A percentile compares a stretch with the other conserved stretches of the same genome.
Evolutionary conservation across 2,329 filamentous ascomycete genomes (phyloP).

Genomic region (Fusarium sp.): DNA sequence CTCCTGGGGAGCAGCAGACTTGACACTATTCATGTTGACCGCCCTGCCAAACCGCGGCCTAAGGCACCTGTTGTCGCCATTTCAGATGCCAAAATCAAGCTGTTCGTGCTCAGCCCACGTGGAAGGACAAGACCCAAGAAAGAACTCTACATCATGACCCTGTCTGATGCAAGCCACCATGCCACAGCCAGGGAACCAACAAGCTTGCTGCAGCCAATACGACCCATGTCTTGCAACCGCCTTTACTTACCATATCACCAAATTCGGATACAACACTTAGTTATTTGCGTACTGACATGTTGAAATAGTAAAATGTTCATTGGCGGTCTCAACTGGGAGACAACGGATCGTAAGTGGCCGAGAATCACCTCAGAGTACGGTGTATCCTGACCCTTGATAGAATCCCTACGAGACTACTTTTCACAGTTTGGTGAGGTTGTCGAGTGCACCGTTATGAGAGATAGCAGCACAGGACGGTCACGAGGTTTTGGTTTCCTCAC

Average conservation of each 20-base stretch:
- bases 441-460: slow-evolving; percentile 99
- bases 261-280: not conserved
- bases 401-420: slow-evolving; percentile 97
- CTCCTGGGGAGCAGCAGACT: not conserved
- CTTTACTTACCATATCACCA: slow-evolving; percentile 14
- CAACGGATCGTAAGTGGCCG: slow-evolving; percentile 85
- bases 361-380: not conserved
- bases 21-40: not conserved
- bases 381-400: slow-evolving; percentile 59
- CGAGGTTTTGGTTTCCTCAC: slow-evolving; percentile 97
- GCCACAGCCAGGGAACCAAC: slow-evolving; percentile 28
- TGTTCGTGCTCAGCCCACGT: slow-evolving; percentile 4
- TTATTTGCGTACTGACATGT: slow-evolving; percentile 32
- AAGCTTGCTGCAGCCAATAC: slow-evolving; percentile 17
- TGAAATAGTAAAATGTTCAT: slow-evolving; percentile 96
- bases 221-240: slow-evolving; percentile 11
- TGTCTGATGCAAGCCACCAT: slow-evolving; percentile 40
- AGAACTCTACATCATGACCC: slow-evolving; percentile 7
- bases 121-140: slow-evolving; percentile 4
- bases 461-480: slow-evolving; percentile 91
- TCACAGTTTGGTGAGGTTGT: slow-evolving; percentile 97
- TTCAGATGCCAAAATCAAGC: not conserved
- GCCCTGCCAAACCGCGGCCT: slow-evolving; percentile 7
- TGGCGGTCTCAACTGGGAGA: slow-evolving; percentile 98
- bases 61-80: not conserved